Conservation (phyloP, 352 stramenopile genomes). For the Achlya hypogyna region DNA sequence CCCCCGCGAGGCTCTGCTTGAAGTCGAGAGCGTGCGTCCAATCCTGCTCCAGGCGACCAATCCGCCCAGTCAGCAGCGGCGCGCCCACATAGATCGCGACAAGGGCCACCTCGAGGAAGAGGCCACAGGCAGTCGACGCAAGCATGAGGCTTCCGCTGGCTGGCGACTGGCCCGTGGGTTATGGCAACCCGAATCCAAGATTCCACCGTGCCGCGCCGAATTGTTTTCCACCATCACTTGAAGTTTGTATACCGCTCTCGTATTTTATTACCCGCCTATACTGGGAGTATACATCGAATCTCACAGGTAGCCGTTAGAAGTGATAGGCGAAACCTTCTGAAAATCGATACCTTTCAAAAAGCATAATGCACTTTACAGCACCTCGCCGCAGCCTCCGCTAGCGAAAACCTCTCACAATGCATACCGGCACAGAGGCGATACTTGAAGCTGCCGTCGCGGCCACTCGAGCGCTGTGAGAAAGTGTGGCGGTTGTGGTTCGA, state of each 20-base stretch:
- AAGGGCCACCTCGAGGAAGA: conserved; percentile 11
- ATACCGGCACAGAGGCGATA: background rate
- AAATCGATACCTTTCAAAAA: background rate
- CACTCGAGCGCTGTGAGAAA: too few species aligned
- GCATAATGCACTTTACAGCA: background rate
- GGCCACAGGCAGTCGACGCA: conserved; percentile 3
- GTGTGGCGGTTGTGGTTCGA: too few species aligned
- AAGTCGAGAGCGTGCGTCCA: conserved; percentile 28
- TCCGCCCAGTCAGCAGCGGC: background rate
- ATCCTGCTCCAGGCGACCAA: conserved; percentile 4
- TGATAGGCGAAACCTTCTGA: background rate
- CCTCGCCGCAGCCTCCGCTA: too few species aligned
- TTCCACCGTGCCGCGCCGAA: background rate
- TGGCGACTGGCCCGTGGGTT: too few species aligned
- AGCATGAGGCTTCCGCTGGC: too few species aligned
- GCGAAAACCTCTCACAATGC: background rate
- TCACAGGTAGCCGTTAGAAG: background rate
- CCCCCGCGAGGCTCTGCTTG: conserved; percentile 54
- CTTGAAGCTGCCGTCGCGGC: too few species aligned
- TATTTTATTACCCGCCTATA: too few species aligned
- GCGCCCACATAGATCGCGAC: conserved; percentile 7
- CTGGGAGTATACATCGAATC: background rate
- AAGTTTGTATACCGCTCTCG: background rate
- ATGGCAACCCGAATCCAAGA: conserved; percentile 11
- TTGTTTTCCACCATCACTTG: background rate